A percentile compares a stretch with the other conserved stretches of the same genome.
phyloP scores from a whole-genome alignment of 148 eudicot genomes.

The Cornus kousa region DNA sequence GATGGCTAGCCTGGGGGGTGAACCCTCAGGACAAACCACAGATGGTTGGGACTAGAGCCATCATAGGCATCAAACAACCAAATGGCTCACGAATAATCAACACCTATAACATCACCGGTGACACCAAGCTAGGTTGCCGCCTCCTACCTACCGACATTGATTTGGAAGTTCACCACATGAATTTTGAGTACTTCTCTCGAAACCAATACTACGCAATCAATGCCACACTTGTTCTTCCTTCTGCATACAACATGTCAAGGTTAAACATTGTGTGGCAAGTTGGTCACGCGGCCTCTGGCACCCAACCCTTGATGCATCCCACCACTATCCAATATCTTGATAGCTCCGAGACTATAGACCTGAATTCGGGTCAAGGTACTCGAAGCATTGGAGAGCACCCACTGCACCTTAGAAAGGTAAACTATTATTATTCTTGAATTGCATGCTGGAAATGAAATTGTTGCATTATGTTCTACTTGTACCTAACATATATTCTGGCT shows the following conservation, averaged over 20 bases:
- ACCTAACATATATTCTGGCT: no score
- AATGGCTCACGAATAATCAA: background rate
- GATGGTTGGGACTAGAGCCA: constrained; percentile 34
- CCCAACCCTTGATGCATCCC: constrained; percentile 13
- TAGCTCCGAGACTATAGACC: constrained; percentile 12
- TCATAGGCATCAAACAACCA: constrained; percentile 23
- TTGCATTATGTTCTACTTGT: no score
- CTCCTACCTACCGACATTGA: constrained; percentile 18
- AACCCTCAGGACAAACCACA: constrained; percentile 11
- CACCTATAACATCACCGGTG: constrained; percentile 16
- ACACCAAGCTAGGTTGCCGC: constrained; percentile 15
- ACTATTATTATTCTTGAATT: background rate
- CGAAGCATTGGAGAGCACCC: background rate
- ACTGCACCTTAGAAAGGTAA: constrained; percentile 15
- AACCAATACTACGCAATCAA: constrained; percentile 2
- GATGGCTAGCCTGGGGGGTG: constrained; percentile 37
- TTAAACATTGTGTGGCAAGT: constrained; percentile 22
- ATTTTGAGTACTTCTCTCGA: background rate
- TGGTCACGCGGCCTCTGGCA: background rate
- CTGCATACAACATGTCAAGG: background rate
- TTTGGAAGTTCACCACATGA: background rate
- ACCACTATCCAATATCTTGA: constrained; percentile 2
- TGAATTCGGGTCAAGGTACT: background rate
- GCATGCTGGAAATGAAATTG: no score
- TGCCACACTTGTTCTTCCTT: constrained; percentile 14